These are phyloP conservation scores for Mycosphaerella sp. DNA, from an alignment of 2,329 filamentous ascomycete genomes.

Conservation along the genomic window DNA sequence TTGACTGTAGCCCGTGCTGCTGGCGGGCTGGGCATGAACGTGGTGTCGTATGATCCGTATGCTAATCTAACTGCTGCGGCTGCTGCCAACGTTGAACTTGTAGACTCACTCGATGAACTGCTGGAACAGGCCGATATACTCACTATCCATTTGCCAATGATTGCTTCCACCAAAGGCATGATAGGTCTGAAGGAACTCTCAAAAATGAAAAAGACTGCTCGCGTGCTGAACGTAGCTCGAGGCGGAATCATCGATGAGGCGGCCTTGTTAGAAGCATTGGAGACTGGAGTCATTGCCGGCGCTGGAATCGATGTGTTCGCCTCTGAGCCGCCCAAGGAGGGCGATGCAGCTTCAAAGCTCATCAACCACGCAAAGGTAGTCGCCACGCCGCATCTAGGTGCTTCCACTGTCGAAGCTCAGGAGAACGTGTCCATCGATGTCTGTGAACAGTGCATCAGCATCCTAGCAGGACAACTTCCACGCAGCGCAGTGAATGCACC, in stretches of 20 bases:
- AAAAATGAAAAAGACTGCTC: constrained; percentile 66
- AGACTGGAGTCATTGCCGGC: constrained; percentile 65
- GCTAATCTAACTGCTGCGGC: constrained; percentile 66
- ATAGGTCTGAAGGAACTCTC: constrained; percentile 61
- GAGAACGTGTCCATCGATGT: constrained; percentile 80
- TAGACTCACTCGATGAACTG: constrained; percentile 40
- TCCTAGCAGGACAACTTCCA: constrained; percentile 65
- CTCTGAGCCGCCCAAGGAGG: constrained; percentile 59
- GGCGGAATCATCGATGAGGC: constrained; percentile 75
- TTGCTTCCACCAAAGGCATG: constrained; percentile 70
- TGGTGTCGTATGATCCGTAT: constrained; percentile 71
- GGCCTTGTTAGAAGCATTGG: constrained; percentile 63
- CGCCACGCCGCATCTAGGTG: constrained; percentile 72
- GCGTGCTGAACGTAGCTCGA: constrained; percentile 72
- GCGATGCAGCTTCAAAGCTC: constrained; percentile 56
- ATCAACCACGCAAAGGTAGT: constrained; percentile 66
- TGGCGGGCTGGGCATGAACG: constrained; percentile 68
- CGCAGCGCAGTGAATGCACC: constrained; percentile 72
- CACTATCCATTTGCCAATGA: constrained; percentile 73
- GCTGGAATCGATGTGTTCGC: constrained; percentile 78
- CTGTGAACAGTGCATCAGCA: constrained; percentile 70
- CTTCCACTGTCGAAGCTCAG: constrained; percentile 74
- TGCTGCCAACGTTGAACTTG: constrained; percentile 54
- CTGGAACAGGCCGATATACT: constrained; percentile 67
- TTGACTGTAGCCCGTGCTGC: constrained; percentile 75